Percentiles rank a stretch among this genome's conserved stretches.
These are phyloP conservation scores for Sextonia rubra DNA, from an alignment of 164 flowering plant genomes.

Conservation along the genomic window DNA sequence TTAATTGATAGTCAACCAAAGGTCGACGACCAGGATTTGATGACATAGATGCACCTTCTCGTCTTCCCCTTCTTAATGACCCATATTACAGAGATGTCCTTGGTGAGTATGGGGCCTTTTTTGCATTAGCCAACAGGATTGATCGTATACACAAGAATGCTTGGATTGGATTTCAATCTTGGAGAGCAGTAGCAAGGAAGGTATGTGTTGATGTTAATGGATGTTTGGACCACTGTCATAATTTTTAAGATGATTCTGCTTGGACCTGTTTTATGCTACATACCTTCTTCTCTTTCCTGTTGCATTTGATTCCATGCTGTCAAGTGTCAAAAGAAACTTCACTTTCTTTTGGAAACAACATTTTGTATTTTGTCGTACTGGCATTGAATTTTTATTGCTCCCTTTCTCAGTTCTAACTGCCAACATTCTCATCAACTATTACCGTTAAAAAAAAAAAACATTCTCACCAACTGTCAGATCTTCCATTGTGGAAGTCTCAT, in stretches of 20 bases:
- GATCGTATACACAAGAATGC: conserved; percentile 94
- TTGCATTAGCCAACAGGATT: conserved; percentile 77
- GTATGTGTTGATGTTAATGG: conserved; percentile 27
- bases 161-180: conserved; percentile 98
- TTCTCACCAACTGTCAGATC: not conserved
- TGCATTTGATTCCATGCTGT: too few relatives aligned
- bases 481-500: not conserved
- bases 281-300: too few relatives aligned
- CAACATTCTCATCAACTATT: too few relatives aligned
- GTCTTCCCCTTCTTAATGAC: conserved; percentile 68
- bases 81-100: conserved; percentile 77
- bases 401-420: too few relatives aligned
- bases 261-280: too few relatives aligned
- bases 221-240: not conserved
- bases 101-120: conserved; percentile 87
- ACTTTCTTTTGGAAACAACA: too few relatives aligned
- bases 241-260: too few relatives aligned
- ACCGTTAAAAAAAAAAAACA: too few relatives aligned
- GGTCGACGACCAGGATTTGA: conserved; percentile 80
- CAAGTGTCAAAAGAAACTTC: too few relatives aligned
- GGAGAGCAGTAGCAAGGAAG: conserved; percentile 88
- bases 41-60: conserved; percentile 91
- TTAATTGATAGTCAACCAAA: conserved; percentile 59
- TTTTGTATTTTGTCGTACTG: too few relatives aligned
- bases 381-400: too few relatives aligned